Evolutionary conservation across 1,284 basidiomycete species (phyloP), one percentile per base, ranked within the genome.

Genomic region (Ganoderma multipileum): DNA sequence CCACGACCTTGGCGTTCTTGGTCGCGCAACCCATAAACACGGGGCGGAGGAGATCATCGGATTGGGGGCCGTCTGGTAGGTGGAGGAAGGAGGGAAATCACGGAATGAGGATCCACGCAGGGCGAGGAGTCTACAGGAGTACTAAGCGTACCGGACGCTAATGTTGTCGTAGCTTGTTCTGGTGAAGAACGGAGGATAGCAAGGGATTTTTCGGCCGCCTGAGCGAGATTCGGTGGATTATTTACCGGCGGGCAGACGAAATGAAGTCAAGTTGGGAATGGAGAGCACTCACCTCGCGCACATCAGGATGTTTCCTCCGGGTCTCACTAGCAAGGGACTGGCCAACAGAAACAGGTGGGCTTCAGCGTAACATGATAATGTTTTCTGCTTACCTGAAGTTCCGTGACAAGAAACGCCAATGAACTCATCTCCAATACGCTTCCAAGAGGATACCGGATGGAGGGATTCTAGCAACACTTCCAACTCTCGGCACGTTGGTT

Each of bases 21-120:
- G 96, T 98, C 58, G 92, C 91, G 78, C 96, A 97, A 62, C 95
- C 96, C 86, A 98, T 95, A 76, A 97, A 95, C 2, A 99, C 91
- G 0, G 98, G 97, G 61, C 89, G 86, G 38, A 99, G 86, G 30
- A 99, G 86, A 65, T 93, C 92, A 66, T 94, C 89, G 3, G 93
- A 89, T 76, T 95, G 91, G 20, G 90, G 88, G 33, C 90, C 88
- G 85, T 95, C 93, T 95, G 67, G 30, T 3, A 11, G 33, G 11
- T 6, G 6, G 18, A 11, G 14, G 23, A 30, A 60, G 38, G 16
- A 30, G 18, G 9, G 28, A 9, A 33, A 26, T n/a, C 55, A 54
- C 26, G 63, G 14, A 52, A 23, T 39, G 47, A 33, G 14, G 55
- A 39, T 47, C 36, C 16, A 36, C 36, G 55, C n/a, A 20, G 54